Conservation (phyloP, 768 basidiomycete species). For the Psilocybe azurescens region DNA sequence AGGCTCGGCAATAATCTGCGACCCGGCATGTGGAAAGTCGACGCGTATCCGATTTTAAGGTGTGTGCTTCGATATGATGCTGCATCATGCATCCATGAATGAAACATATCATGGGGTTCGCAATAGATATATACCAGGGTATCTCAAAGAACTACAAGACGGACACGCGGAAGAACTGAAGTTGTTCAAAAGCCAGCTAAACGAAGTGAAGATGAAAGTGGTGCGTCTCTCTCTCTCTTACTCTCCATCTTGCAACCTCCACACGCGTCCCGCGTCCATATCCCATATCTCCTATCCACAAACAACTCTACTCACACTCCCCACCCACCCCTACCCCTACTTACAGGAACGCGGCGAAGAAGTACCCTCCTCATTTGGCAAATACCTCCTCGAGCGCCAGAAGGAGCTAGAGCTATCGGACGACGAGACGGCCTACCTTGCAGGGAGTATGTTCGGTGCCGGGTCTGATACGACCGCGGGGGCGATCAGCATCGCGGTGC, state of each 20-base stretch:
- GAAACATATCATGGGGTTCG: neutral
- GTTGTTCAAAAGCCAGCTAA: slow-evolving; percentile 59
- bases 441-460: slow-evolving; percentile 69
- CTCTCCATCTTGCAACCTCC: no score
- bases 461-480: slow-evolving; percentile 71
- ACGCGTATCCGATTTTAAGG: slow-evolving; percentile 49
- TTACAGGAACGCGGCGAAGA: slow-evolving; percentile 38
- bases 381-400: slow-evolving; percentile 63
- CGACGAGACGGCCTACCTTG: slow-evolving; percentile 65
- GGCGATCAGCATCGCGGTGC: slow-evolving; percentile 58
- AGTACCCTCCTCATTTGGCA: slow-evolving; percentile 54
- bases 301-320: no score
- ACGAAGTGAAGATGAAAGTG: slow-evolving; percentile 48
- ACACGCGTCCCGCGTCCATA: no score
- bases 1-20: slow-evolving; percentile 49
- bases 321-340: no score
- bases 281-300: no score
- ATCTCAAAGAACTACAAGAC: slow-evolving; percentile 57
- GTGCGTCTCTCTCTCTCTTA: slow-evolving; percentile 31
- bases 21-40: slow-evolving; percentile 52
- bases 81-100: neutral
- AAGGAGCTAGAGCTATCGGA: slow-evolving; percentile 56
- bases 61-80: slow-evolving; percentile 13
- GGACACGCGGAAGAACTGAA: slow-evolving; percentile 62
- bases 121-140: slow-evolving; percentile 60